phyloP scores from a whole-genome alignment of 129 eudicot species.

The Glebionis coronaria region DNA sequence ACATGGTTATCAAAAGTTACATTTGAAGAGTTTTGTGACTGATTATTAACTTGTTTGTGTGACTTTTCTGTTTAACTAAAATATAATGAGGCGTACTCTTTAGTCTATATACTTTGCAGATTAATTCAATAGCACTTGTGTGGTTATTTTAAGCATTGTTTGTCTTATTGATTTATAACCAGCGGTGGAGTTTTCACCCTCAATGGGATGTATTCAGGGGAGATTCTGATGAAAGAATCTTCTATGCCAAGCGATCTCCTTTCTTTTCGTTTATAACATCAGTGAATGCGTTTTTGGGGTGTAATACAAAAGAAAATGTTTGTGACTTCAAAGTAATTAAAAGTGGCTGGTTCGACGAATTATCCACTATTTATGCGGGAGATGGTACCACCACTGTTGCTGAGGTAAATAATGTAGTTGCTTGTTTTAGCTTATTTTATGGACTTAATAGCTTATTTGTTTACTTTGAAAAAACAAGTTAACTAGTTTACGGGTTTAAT shows the following conservation, averaged over 20 bases:
- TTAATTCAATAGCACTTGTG: no score
- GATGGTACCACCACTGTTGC: constrained; percentile 33
- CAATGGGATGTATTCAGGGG: constrained; percentile 45
- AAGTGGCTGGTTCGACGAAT: constrained; percentile 35
- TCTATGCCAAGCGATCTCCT: constrained; percentile 29
- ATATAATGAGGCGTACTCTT: no score
- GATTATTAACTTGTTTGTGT: no score
- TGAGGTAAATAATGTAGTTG: constrained; percentile 22
- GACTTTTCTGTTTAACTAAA: no score
- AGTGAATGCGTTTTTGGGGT: constrained; percentile 34
- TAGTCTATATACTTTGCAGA: no score
- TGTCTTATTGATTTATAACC: neutral
- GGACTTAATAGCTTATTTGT: neutral
- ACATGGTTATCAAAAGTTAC: no score
- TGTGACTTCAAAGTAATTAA: constrained; percentile 41
- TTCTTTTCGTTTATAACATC: constrained; percentile 32
- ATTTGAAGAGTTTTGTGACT: no score
- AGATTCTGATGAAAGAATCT: constrained; percentile 33
- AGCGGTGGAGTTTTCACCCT: constrained; percentile 30
- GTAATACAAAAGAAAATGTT: constrained; percentile 23
- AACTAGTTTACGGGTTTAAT: neutral
- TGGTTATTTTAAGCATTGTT: no score
- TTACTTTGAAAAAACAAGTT: neutral
- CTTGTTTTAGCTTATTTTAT: neutral
- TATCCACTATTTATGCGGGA: constrained; percentile 34